Evolutionary conservation across 768 basidiomycete genomes (phyloP), one percentile per base, ranked within the genome.

Genomic region (Erythrobasidium yunnanense): DNA sequence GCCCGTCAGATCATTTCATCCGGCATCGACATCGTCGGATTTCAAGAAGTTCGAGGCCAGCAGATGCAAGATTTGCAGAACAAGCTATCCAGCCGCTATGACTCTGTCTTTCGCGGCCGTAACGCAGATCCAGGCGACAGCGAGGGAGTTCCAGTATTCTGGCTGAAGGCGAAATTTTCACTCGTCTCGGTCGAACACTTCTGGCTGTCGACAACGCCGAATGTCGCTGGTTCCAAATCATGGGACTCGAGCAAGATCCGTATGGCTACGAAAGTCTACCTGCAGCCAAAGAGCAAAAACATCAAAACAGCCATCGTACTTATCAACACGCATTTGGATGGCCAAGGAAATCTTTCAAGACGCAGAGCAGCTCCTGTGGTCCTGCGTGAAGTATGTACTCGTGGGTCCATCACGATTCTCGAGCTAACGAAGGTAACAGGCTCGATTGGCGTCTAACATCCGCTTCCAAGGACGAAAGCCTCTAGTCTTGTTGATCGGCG

Each of bases 401-500:
- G 15, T 45, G 15, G 20, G 15, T 45, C 42, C 42, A 15, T 15
- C 22, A 52, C 27, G 4, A 52, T 32, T 30, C 5, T 34, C 18
- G 29, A 34, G 2, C 7, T 29, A 34, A 7, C 23, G 54, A 4
- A 11, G 7, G 54, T 7, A 11, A 11, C 8, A 33, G 27, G 30
- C 30, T 15, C 32, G 15, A 34, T 29, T 8, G 15, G 27, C 18
- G 33, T 23, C 13, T 23, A 23, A 34, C 11, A 42, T 11, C 11
- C 11, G n/a, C 11, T 42, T 11, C 38, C 11, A 42, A 11, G 30
- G 4, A 17, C 35, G 17, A 33, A 29, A 13, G 4, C 29, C 69
- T n/a, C 66, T 69, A 6, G 69, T 76, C 4, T 63, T 77, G 1
- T 53, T 77, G 1, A 50, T 74, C 20, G 76, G 76, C 0, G 76